Evolutionary conservation across 192 early-diverging fungal genomes (phyloP).

Genomic region (Blastocladiella britannica): DNA sequence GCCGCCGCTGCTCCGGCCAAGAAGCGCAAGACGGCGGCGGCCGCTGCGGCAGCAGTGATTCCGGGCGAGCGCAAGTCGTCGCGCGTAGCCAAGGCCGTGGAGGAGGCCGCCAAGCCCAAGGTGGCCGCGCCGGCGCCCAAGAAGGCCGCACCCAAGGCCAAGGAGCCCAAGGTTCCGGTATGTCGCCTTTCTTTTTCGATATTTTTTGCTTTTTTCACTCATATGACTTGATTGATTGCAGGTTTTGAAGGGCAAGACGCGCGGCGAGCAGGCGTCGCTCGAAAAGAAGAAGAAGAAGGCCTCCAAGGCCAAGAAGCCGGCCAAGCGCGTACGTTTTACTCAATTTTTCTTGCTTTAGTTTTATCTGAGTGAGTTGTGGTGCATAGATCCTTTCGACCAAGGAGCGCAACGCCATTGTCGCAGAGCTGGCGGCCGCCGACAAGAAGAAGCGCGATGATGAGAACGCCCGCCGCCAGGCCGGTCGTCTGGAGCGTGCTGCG

Average conservation of each 20-base stretch:
- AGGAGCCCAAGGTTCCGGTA: background rate
- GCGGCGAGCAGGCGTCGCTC: background rate
- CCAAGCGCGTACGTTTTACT: too few relatives aligned
- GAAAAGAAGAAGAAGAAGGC: conserved; percentile 2
- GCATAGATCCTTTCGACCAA: background rate
- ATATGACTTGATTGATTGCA: too few relatives aligned
- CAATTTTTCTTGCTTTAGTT: too few relatives aligned
- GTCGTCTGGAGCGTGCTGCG: conserved; percentile 1
- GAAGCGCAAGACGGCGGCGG: conserved; percentile 4
- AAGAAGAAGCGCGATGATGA: conserved; percentile 1
- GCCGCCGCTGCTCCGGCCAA: conserved; percentile 3
- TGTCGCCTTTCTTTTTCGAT: too few relatives aligned
- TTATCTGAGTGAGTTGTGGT: too few relatives aligned
- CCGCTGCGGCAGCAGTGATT: background rate
- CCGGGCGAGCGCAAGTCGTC: background rate
- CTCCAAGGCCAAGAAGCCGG: background rate
- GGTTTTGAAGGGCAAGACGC: background rate
- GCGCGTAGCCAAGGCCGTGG: background rate
- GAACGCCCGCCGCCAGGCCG: background rate
- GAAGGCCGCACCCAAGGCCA: background rate
- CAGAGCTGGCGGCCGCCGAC: background rate
- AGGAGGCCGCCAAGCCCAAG: conserved; percentile 1
- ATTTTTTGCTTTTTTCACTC: too few relatives aligned
- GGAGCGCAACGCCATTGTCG: conserved; percentile 5
- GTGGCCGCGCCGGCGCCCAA: conserved; percentile 1